phyloP scores from a whole-genome alignment of 2,329 filamentous ascomycete genomes.

The Boeremia exigua region DNA sequence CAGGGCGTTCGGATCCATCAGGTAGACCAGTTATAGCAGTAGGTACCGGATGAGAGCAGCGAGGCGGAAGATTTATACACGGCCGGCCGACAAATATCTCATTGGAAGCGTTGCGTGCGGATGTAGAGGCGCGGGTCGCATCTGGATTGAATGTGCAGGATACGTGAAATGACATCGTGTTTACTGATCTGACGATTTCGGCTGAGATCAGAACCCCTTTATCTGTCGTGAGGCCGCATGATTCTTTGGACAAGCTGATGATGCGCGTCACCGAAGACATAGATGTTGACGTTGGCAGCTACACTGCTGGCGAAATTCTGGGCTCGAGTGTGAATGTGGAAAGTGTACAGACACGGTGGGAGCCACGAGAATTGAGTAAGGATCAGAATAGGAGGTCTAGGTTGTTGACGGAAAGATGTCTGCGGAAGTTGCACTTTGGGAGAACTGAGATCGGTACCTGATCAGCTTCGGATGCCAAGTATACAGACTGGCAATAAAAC shows the following conservation, averaged over 20 bases:
- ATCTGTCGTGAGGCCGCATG: neutral
- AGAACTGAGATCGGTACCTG: too few relatives aligned
- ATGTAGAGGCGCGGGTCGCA: neutral
- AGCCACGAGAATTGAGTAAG: neutral
- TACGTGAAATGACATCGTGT: neutral
- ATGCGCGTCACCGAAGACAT: neutral
- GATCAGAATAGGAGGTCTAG: too few relatives aligned
- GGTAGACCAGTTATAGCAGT: neutral
- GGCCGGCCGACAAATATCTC: neutral
- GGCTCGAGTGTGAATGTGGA: neutral
- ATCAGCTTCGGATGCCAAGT: too few relatives aligned
- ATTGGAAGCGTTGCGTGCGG: neutral
- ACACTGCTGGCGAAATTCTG: neutral
- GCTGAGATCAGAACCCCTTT: neutral
- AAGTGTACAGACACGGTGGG: neutral
- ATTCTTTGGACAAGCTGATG: neutral
- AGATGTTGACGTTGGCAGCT: neutral
- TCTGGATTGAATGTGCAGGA: neutral
- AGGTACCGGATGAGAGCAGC: neutral
- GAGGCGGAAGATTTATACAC: neutral
- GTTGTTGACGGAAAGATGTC: too few relatives aligned
- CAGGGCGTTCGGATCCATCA: neutral
- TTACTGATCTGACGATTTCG: neutral
- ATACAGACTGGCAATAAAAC: too few relatives aligned
- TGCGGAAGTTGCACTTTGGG: too few relatives aligned